Evolutionary conservation across 1,284 basidiomycete species (phyloP), one percentile per base, ranked within the genome.

Genomic region (Sanghuangporus baumii): DNA sequence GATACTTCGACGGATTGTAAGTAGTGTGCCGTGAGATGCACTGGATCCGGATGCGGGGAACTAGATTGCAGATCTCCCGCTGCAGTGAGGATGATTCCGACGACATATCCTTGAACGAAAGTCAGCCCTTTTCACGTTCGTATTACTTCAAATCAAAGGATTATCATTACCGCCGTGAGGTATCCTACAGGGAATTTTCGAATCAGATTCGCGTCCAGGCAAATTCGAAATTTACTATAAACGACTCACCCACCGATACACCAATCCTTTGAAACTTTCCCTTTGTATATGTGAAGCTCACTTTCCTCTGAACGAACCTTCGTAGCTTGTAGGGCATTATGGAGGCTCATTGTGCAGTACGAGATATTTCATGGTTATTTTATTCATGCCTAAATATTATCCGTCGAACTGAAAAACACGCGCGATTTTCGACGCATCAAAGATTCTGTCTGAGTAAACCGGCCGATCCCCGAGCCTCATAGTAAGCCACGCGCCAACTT

Each of bases 1-100:
- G 70, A 73, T 3, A 73, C 63, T n/a, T 63, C 47, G 20, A 57
- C 56, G 0, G 81, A 72, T 40, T 77, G 75, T 41, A 86, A 73
- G 67, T 77, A 89, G 66, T 87, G 82, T 1, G 83, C 83, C 3
- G 81, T 83, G 58, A 85, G 71, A 68, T 87, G 81, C 38, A 87
- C 73, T 6, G 82, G 80, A 65, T 88, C 85, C 18, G 70, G 72
- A 68, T 86, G 84, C 8, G 67, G 36, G 2, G 80, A 78, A 6
- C 62, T 58, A 1, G 76, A 70, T 70, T 87, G 85, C 59, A 80
- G 71, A 61, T 78, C 73, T 6, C 82, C 76, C 60, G 79, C 81
- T 16, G 85, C 79, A 40, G 86, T 76, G 0, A 88, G 63, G 20
- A 84, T 71, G 41, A 84, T 71, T 1, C 80, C 82, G 14, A 88